Conservation (phyloP, 257 asterid species). For the Solanum arcanum region DNA sequence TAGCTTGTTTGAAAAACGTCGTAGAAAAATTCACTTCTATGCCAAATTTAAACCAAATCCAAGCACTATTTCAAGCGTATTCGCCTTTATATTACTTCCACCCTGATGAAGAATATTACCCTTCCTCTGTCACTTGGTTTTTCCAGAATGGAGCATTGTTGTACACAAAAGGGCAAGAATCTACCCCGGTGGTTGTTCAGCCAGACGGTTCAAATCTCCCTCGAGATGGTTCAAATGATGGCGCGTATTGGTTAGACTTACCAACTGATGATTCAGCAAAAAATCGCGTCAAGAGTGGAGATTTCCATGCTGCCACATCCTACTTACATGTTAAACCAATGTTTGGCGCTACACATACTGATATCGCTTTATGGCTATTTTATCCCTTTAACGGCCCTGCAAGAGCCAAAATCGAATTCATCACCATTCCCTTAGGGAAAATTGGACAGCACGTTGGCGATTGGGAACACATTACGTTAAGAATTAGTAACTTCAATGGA, state of each 20-base stretch:
- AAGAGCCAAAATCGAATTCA: constrained; percentile 45
- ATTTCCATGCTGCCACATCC: constrained; percentile 19
- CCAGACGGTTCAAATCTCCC: constrained; percentile 66
- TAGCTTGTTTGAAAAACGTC: constrained; percentile 43
- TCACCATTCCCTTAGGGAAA: constrained; percentile 36
- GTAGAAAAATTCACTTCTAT: constrained; percentile 14
- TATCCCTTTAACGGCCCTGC: constrained; percentile 89
- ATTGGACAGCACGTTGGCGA: constrained; percentile 80
- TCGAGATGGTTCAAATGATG: constrained; percentile 61
- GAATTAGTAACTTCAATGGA: constrained; percentile 72
- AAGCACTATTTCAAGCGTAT: constrained; percentile 35
- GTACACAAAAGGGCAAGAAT: constrained; percentile 48
- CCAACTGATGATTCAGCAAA: constrained; percentile 34
- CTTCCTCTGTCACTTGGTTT: constrained; percentile 68
- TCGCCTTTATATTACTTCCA: constrained; percentile 59
- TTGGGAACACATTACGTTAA: constrained; percentile 79
- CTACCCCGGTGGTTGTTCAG: constrained; percentile 27
- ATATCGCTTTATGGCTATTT: constrained; percentile 54
- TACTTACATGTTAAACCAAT: constrained; percentile 63
- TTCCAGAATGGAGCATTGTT: constrained; percentile 66
- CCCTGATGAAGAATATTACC: constrained; percentile 52
- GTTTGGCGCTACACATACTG: constrained; percentile 63
- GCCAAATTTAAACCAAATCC: constrained; percentile 55
- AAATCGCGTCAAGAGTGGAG: constrained; percentile 45
- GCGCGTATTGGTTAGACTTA: constrained; percentile 61